Base-by-base conservation (phyloP, 805 yeast genomes). In the Sugiyamaella chiloensis region DNA sequence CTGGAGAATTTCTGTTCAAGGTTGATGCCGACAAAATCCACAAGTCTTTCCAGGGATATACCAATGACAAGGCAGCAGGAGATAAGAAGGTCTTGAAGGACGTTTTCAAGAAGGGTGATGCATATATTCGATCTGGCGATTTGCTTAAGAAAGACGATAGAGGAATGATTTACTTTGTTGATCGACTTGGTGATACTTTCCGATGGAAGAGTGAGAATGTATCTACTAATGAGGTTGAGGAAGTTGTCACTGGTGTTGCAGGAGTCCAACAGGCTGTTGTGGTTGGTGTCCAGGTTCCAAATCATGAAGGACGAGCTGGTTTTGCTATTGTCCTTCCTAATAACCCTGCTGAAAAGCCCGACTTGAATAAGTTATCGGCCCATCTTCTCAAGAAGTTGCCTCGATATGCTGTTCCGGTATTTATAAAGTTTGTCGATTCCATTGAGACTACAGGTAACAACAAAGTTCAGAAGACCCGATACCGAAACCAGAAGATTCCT, bases 131-230 rank as follows among this genome's bases (percentile, higher is more conserved):
- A 60, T 78, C 87, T 23, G 97, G 96, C 36, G 98, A 90, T 64
- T 72, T 90, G 55, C 71, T 91, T 60, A 79, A 71, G 56, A 68
- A 73, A 62, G 96, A 88, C 64, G 72, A 71, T 24, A 75, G 81
- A 54, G 85, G 87, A 0, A 68, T 83, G 54, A 74, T 85, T 63
- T 87, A 84, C 66, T 90, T 90, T 65, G 87, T 89, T 39, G 98
- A 90, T 70, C 74, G 98, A 60, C 68, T 91, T 60, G 98, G 98
- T 35, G 98, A 90, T 62, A 91, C 97, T 0, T 90, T 86, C 71
- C 75, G 98, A 58, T 90, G 98, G 98, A 91, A 88, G 69, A 85
- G 95, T 1, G 98, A 90, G 68, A 90, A 90, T 64, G 96, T 91
- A 8, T 81, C 93, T 14, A 89, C 97, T 11, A 83, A 90, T 27